A percentile compares a stretch with the other conserved stretches of the same genome.
These are phyloP conservation scores for Capronia coronata DNA, from an alignment of 2,329 filamentous ascomycete genomes.

Conservation along the genomic window DNA sequence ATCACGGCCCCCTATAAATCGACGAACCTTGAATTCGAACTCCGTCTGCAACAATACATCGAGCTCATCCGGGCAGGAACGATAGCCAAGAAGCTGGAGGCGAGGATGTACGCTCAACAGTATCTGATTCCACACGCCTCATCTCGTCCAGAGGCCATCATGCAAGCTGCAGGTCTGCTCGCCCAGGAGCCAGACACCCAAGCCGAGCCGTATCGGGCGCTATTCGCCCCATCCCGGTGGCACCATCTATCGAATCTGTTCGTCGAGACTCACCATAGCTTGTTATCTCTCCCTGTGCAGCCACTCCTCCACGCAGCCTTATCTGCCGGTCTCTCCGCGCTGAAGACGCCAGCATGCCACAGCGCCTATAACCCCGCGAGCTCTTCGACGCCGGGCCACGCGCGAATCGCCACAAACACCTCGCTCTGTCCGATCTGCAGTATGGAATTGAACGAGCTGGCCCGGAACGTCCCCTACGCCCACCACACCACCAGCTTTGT, in stretches of 20 bases:
- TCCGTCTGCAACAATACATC: conserved; percentile 90
- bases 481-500: conserved; percentile 92
- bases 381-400: conserved; percentile 47
- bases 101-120: conserved; percentile 74
- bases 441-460: conserved; percentile 87
- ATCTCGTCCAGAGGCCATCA: conserved; percentile 61
- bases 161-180: conserved; percentile 70
- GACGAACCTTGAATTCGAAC: conserved; percentile 76
- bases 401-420: conserved; percentile 45
- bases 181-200: conserved; percentile 61
- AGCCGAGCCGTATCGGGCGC: conserved; percentile 56
- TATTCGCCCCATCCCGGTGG: conserved; percentile 74
- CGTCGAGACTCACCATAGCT: conserved; percentile 74
- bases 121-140: conserved; percentile 66
- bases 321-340: conserved; percentile 80
- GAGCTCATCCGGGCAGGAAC: conserved; percentile 70
- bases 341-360: conserved; percentile 94
- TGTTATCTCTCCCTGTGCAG: conserved; percentile 73
- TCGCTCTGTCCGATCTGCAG: conserved; percentile 93
- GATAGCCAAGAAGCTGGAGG: conserved; percentile 62
- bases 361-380: conserved; percentile 51
- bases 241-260: conserved; percentile 70
- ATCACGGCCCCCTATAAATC: conserved; percentile 31
- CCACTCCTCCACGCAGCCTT: conserved; percentile 87
- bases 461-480: conserved; percentile 82